These are phyloP conservation scores for Globisporangium radiosum DNA, from an alignment of 352 stramenopile species.

Conservation along the genomic window DNA sequence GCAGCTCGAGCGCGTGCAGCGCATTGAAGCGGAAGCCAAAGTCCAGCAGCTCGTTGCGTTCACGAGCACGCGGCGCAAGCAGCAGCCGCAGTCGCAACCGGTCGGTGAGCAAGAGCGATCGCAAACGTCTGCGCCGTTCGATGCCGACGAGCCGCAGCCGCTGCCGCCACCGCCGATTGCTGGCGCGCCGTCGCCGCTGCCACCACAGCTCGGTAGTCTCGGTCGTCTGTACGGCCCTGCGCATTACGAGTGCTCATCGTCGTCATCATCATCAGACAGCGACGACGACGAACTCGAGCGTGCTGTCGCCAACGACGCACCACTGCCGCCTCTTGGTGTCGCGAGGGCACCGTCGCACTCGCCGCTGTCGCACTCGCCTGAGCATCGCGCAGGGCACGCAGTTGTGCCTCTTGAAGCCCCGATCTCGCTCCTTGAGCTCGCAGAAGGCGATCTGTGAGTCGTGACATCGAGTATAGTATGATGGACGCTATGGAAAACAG, in stretches of 20 bases:
- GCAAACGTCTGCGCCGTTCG: conserved; percentile 1
- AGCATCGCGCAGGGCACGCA: conserved; percentile 1
- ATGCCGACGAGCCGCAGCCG: conserved; percentile 35
- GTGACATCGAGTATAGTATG: background rate
- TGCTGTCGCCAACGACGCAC: background rate
- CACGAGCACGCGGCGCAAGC: conserved; percentile 7
- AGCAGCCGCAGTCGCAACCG: background rate
- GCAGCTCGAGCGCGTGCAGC: conserved; percentile 56
- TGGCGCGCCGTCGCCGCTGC: conserved; percentile 24
- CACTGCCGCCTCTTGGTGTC: background rate
- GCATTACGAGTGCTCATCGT: conserved; percentile 18
- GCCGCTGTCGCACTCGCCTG: conserved; percentile 11
- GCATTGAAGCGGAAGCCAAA: conserved; percentile 62
- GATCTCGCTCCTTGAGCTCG: conserved; percentile 55
- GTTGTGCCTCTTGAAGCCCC: conserved; percentile 14
- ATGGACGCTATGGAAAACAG: background rate
- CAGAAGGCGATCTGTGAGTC: conserved; percentile 13
- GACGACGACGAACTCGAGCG: background rate
- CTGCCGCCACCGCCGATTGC: conserved; percentile 38
- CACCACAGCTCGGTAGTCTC: conserved; percentile 29
- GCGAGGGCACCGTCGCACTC: too few relatives aligned
- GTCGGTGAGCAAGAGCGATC: background rate
- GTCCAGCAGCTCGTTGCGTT: conserved; percentile 41
- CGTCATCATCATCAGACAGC: conserved; percentile 24
- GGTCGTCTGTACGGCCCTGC: background rate